These are phyloP conservation scores for Tolypocladium endophyticum DNA, from an alignment of 2,329 filamentous ascomycete genomes.

Conservation along the genomic window DNA sequence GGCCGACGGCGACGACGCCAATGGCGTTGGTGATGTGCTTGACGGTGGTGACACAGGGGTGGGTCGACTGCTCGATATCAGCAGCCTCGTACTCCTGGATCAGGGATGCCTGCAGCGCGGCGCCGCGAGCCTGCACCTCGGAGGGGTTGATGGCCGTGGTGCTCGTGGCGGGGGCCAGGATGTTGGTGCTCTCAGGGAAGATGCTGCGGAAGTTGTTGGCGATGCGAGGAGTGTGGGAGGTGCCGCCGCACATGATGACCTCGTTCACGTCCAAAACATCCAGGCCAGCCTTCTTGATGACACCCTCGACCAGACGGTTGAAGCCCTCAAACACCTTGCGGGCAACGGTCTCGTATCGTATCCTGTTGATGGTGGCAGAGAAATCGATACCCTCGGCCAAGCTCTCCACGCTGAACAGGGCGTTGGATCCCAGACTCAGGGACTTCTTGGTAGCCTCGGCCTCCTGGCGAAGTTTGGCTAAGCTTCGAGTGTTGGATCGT, in stretches of 20 bases:
- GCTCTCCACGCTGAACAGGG: constrained; percentile 87
- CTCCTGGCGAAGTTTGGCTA: constrained; percentile 90
- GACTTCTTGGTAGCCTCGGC: constrained; percentile 87
- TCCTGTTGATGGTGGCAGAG: constrained; percentile 80
- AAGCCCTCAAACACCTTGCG: constrained; percentile 83
- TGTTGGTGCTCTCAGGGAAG: constrained; percentile 69
- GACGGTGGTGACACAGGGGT: constrained; percentile 88
- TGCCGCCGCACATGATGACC: constrained; percentile 86
- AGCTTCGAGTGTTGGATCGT: constrained; percentile 63
- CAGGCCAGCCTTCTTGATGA: constrained; percentile 82
- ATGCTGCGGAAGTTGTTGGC: constrained; percentile 67
- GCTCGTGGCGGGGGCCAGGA: constrained; percentile 76
- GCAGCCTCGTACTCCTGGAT: constrained; percentile 90
- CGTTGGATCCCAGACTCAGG: constrained; percentile 77
- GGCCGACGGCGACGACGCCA: constrained; percentile 62
- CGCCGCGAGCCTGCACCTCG: constrained; percentile 78
- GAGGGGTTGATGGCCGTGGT: constrained; percentile 81
- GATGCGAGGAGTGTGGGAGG: constrained; percentile 87
- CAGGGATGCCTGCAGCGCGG: constrained; percentile 87
- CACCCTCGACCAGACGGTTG: constrained; percentile 72
- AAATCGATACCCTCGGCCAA: constrained; percentile 86
- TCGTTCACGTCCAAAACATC: constrained; percentile 91
- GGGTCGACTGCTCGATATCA: constrained; percentile 92
- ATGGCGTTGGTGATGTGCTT: constrained; percentile 84
- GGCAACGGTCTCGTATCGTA: constrained; percentile 82